These are phyloP conservation scores for Umbelopsis vinacea DNA, from an alignment of 192 early-diverging fungal genomes.

Conservation along the genomic window DNA sequence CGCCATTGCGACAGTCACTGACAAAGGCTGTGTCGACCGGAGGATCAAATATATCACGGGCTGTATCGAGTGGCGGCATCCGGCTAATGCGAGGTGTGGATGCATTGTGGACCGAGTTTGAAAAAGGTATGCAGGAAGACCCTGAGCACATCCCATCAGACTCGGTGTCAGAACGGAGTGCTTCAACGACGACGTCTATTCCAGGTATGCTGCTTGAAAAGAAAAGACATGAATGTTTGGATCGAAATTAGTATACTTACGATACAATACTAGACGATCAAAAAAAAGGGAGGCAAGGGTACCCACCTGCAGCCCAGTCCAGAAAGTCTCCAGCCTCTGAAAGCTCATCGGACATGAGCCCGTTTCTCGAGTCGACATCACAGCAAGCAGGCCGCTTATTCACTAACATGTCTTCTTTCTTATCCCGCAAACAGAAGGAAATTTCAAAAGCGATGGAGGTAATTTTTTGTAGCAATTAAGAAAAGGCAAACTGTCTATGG, in stretches of 20 bases:
- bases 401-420: slow-evolving; percentile 52
- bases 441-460: slow-evolving; percentile 48
- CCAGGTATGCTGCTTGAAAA: not conserved
- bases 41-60: slow-evolving; percentile 42
- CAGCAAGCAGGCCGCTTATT: slow-evolving; percentile 56
- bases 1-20: slow-evolving; percentile 49
- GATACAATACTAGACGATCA: not conserved
- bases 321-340: slow-evolving; percentile 22
- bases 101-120: slow-evolving; percentile 40
- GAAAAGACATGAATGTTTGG: too few relatives aligned
- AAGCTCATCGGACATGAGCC: not conserved
- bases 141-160: not conserved
- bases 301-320: slow-evolving; percentile 1
- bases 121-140: slow-evolving; percentile 14
- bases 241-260: not conserved
- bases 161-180: not conserved
- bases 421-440: slow-evolving; percentile 51
- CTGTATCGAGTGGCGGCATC: slow-evolving; percentile 41
- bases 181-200: not conserved
- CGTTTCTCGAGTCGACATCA: slow-evolving; percentile 28
- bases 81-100: slow-evolving; percentile 36
- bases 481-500: not conserved
- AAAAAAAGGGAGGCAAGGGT: not conserved
- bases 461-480: slow-evolving; percentile 1
- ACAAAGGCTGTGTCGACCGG: slow-evolving; percentile 56